phyloP scores from a whole-genome alignment of 768 basidiomycete species.

The Mycena alexandri region DNA sequence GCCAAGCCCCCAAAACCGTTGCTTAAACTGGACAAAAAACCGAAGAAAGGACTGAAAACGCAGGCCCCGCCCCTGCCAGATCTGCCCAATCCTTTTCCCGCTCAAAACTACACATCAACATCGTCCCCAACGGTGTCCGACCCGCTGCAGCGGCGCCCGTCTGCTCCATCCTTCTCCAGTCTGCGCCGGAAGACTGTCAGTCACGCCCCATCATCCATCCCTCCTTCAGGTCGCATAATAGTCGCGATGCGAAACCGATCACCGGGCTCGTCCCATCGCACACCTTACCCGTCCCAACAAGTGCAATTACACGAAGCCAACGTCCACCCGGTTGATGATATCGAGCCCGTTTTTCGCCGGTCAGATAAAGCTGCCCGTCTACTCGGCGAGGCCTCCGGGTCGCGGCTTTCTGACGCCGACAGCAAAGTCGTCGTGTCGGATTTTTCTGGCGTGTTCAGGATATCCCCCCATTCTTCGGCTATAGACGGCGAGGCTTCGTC shows the following conservation, averaged over 20 bases:
- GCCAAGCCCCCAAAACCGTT: conserved; percentile 32
- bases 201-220: background rate
- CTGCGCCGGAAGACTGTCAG: conserved; percentile 9
- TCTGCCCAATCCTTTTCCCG: background rate
- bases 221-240: too few relatives aligned
- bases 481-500: too few relatives aligned
- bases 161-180: conserved; percentile 16
- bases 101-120: background rate
- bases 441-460: conserved; percentile 16
- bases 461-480: background rate
- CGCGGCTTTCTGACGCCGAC: background rate
- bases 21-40: conserved; percentile 35
- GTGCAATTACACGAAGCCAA: conserved; percentile 26
- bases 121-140: background rate
- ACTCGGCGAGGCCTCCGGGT: conserved; percentile 10
- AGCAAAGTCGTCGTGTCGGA: background rate
- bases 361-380: conserved; percentile 22
- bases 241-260: background rate
- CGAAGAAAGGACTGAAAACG: background rate
- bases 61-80: background rate
- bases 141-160: background rate
- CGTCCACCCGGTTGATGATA: conserved; percentile 27
- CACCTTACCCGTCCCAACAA: background rate
- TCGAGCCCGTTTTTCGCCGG: background rate
- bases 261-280: background rate